These are phyloP conservation scores for Cydonia oblonga DNA, from an alignment of 331 rosid genomes.

Conservation along the genomic window DNA sequence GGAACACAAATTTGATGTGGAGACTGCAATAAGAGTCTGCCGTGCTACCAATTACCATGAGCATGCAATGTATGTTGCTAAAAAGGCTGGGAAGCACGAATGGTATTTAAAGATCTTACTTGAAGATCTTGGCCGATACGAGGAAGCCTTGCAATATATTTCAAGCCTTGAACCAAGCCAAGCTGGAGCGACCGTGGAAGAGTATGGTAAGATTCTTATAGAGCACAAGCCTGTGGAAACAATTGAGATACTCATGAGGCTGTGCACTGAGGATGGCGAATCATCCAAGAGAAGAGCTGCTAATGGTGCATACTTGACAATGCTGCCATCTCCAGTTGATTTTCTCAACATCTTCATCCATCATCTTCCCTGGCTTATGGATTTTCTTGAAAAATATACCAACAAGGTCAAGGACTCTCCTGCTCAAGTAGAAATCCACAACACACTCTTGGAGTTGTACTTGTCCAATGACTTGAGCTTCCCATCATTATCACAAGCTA, in stretches of 20 bases:
- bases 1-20: constrained; percentile 82
- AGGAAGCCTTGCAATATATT: constrained; percentile 83
- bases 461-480: constrained; percentile 77
- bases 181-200: constrained; percentile 70
- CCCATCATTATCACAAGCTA: constrained; percentile 53
- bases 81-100: constrained; percentile 65
- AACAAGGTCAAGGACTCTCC: constrained; percentile 82
- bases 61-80: constrained; percentile 99
- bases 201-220: constrained; percentile 87
- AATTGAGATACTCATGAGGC: constrained; percentile 73
- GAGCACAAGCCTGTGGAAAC: constrained; percentile 86
- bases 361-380: constrained; percentile 82
- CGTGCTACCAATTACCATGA: constrained; percentile 98
- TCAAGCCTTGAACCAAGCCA: constrained; percentile 87
- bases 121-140: constrained; percentile 95
- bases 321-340: constrained; percentile 98
- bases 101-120: constrained; percentile 94
- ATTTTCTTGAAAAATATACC: constrained; percentile 79
- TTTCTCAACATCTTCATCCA: constrained; percentile 88
- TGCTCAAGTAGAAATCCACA: constrained; percentile 93
- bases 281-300: constrained; percentile 36
- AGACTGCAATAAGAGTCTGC: constrained; percentile 95
- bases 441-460: constrained; percentile 85
- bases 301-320: constrained; percentile 43
- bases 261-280: constrained; percentile 80